Evolutionary conservation across 306 rosid genomes (phyloP), one percentile per base, ranked within the genome.

Genomic region (Hippophae tibetana): DNA sequence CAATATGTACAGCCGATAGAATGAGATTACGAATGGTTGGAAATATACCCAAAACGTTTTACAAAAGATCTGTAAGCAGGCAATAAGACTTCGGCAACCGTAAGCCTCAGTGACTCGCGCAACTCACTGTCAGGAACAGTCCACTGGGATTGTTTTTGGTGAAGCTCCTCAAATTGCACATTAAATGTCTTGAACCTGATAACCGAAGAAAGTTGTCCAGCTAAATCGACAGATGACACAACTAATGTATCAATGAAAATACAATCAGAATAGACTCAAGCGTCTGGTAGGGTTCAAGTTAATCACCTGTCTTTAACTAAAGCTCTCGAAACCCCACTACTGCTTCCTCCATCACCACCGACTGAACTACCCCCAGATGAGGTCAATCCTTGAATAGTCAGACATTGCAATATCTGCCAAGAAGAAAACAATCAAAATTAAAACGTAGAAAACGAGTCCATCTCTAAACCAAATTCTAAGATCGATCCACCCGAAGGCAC

Each of bases 141-240:
- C 99, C 99, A 92, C 62, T 92, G 95, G 62, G 95, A 92, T 74
- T 92, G 99, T 57, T 81, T 92, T 78, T 88, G 99, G 79, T 92
- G 97, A 65, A 88, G 85, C 55, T 92, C 99, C 84, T 88, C 99
- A 58, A 92, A 92, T 69, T 86, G 89, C 65, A 72, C 12, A 72
- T 88, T 92, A 82, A 88, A 86, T 14, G 64, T 27, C 81, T 88
- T 92, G 62, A 92, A 84, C 84, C 97, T 92, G 81, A 65, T 47
- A 78, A 67, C 13, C 67, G 5, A 61, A 14, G 18, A 42, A 56
- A 57, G 1, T 51, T 58, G 9, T n/a, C 57, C 47, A 59, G 69
- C 47, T 48, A 13, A 49, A 60, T 64, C 69, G 59, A 47, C 64
- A 63, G 46, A 59, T 47, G 62, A 18, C 27, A 58, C 50, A 45